A percentile compares a stretch with the other conserved stretches of the same genome.
Conservation (phyloP, 2,329 filamentous ascomycete species). For the Sordariomycetes sp. region DNA sequence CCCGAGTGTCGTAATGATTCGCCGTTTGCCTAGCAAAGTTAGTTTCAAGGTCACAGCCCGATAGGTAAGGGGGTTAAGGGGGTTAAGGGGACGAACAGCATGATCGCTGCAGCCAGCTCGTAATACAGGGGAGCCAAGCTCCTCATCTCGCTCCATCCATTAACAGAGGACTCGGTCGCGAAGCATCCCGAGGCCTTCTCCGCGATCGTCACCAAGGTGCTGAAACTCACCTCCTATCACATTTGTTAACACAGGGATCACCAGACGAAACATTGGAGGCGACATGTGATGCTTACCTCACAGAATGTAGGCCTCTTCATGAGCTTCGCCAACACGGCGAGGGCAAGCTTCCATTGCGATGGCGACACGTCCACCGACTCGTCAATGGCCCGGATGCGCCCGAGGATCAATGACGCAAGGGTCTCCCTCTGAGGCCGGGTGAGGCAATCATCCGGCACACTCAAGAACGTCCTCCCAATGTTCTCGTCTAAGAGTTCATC, state of each 20-base stretch:
- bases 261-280: background rate
- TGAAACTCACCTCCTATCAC: constrained; percentile 24
- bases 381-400: constrained; percentile 4
- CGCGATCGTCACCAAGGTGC: constrained; percentile 19
- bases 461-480: background rate
- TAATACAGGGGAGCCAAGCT: constrained; percentile 6
- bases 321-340: constrained; percentile 21
- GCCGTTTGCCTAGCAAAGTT: constrained; percentile 24
- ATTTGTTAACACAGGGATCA: background rate
- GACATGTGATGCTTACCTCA: constrained; percentile 14
- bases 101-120: constrained; percentile 16
- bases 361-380: constrained; percentile 1
- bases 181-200: constrained; percentile 13
- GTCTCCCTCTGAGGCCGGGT: constrained; percentile 6
- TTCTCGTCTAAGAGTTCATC: background rate
- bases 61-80: background rate
- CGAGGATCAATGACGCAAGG: constrained; percentile 2
- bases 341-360: constrained; percentile 6
- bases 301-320: constrained; percentile 39
- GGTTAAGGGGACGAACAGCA: constrained; percentile 7
- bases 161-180: background rate
- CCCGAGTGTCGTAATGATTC: constrained; percentile 26
- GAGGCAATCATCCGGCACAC: constrained; percentile 9
- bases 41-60: background rate
- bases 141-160: constrained; percentile 3